These are phyloP conservation scores for Larix kaempferi DNA, from an alignment of 75 land plant genomes.

Conservation along the genomic window DNA sequence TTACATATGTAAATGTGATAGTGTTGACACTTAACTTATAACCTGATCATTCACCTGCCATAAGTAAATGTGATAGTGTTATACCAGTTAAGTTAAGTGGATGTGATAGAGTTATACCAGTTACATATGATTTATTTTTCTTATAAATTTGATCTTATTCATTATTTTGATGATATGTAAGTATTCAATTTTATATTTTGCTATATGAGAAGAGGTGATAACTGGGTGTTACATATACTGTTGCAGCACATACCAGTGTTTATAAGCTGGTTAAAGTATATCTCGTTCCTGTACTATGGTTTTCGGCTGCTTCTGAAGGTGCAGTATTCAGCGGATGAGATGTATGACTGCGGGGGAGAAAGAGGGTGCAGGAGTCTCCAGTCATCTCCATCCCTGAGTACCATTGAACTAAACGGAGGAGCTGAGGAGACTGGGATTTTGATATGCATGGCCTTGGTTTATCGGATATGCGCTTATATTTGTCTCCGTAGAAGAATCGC, in stretches of 20 bases:
- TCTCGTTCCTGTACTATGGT: slow-evolving; percentile 91
- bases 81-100: too few relatives aligned
- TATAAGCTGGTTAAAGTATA: slow-evolving; percentile 86
- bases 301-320: slow-evolving; percentile 84
- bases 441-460: slow-evolving; percentile 75
- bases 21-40: too few relatives aligned
- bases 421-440: slow-evolving; percentile 70
- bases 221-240: background rate
- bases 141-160: background rate
- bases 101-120: too few relatives aligned
- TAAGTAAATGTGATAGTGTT: too few relatives aligned
- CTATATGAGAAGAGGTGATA: background rate
- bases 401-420: slow-evolving; percentile 64
- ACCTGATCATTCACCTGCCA: too few relatives aligned
- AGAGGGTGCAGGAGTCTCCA: slow-evolving; percentile 71
- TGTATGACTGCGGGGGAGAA: slow-evolving; percentile 64
- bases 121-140: background rate
- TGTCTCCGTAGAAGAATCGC: slow-evolving; percentile 58
- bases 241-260: slow-evolving; percentile 93
- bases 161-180: background rate
- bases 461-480: slow-evolving; percentile 67
- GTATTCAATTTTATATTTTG: too few relatives aligned
- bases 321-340: slow-evolving; percentile 75
- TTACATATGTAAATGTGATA: too few relatives aligned
- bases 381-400: slow-evolving; percentile 69